Base-by-base conservation (phyloP, 208 protist species). In the Leishmania martiniquensis region DNA sequence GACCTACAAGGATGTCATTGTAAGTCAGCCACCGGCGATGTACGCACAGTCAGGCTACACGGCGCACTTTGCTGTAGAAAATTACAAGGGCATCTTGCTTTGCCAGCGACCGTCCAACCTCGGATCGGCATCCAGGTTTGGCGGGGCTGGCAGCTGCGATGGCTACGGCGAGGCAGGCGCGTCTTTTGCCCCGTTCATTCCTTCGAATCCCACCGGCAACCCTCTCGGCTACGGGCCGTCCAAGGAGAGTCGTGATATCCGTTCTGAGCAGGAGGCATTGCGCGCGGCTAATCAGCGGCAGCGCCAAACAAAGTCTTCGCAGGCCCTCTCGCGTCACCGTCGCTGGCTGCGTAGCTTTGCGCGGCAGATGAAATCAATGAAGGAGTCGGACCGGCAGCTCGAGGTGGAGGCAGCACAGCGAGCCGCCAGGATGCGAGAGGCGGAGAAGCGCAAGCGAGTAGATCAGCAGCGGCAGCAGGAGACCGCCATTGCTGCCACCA, bases 51-150 rank as follows among this genome's bases (percentile, higher is more conserved):
- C 82, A 4, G 77, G 72, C 67, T 83, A 90, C 77, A 75, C 72
- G 13, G 67, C 84, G 0, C 57, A 84, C 39, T 86, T 95, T 45
- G 87, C 85, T 17, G 73, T 98, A 72, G 95, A 98, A 80, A 97
- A 97, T 81, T 98, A 96, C 86, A 98, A 98, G 82, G 95, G 95
- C 65, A 97, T 98, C 67, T 85, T 98, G 17, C 86, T 98, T 34
- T 96, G 93, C 70, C 88, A 95, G 55, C 84, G 88, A 47, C 95
- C 95, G 13, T 78, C 81, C 7, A 87, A 88, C 70, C 78, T 94
- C 25, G 75, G 47, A 29, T 79, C 76, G 39, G 66, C 65, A 22
- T 65, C 66, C 37, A 72, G 76, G 49, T 29, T 29, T 17, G 76
- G 75, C n/a, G 68, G 57, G 29, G 39, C 69, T 34, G 34, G 78